Base-by-base conservation (phyloP, 257 asterid genomes). In the Nicotiana sylvestris region DNA sequence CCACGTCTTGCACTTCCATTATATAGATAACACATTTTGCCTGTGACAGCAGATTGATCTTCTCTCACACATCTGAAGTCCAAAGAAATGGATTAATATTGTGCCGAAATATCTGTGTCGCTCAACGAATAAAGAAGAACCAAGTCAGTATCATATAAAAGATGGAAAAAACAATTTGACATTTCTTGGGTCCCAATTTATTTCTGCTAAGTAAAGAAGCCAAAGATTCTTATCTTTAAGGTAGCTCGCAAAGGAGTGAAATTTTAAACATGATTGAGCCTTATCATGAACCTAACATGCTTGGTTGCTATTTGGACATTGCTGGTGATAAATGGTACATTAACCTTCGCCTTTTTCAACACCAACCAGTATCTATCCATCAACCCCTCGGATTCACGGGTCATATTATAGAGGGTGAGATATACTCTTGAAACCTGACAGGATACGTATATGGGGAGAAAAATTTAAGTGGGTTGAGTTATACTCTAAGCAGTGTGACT, bases 1-100 rank as follows among this genome's bases (percentile, higher is more conserved):
- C 98, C 99, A 87, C 93, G 95, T 85, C 99, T 91, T 82, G 98
- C 99, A 87, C 99, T 95, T 89, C 99, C 99, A 72, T 88, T 93
- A 80, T 68, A 89, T 53, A 95, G 90, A 90, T 95, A 95, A 89
- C 93, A 95, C 66, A 95, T 84, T 86, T 89, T 92, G 78, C 92
- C 43, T 4, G 97, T 60, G 78, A 95, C 94, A 9, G 96, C 95
- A 39, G 98, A 91, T 66, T 88, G 94, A 68, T 95, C 99, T 85
- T 87, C 94, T 86, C 99, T 89, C 83, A 95, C 99, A 84, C 99
- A 93, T 88, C 98, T 95, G 92, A 84, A 81, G 16, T n/a, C 21
- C 72, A 77, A n/a, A 83, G 25, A 66, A 62, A 35, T 9, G 46
- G 46, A 8, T 10, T 3, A 51, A 12, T 51, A 51, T 11, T 10